Percentiles rank a stretch among this genome's conserved stretches.
phyloP scores from a whole-genome alignment of 2,329 filamentous ascomycete genomes.

The Mycocentrospora acerina region DNA sequence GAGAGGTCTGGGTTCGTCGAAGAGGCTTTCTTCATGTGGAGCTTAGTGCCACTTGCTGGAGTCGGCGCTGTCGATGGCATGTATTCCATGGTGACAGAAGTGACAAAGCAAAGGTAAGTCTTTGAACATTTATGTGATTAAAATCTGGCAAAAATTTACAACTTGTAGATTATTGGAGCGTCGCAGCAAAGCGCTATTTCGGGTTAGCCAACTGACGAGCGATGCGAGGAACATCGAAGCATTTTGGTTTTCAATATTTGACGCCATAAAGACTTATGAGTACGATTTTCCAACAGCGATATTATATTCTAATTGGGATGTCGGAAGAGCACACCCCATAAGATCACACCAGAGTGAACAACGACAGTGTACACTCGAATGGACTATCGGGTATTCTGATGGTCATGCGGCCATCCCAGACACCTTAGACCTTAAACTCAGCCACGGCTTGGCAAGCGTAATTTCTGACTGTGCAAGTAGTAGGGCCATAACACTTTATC shows the following conservation, averaged over 20 bases:
- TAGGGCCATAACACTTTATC: slow-evolving; percentile 1
- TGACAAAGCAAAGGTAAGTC: slow-evolving; percentile 17
- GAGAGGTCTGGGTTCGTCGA: slow-evolving; percentile 14
- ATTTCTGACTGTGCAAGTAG: slow-evolving; percentile 1
- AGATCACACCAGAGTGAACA: neutral
- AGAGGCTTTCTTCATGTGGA: slow-evolving; percentile 15
- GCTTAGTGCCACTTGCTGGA: slow-evolving; percentile 11
- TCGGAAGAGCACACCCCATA: too few species aligned
- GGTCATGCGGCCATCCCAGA: slow-evolving; percentile 6
- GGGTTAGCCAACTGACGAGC: slow-evolving; percentile 8
- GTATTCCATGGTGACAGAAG: slow-evolving; percentile 17
- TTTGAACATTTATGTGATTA: too few species aligned
- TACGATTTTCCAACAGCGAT: slow-evolving; percentile 14
- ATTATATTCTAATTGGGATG: slow-evolving; percentile 6
- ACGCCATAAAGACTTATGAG: slow-evolving; percentile 9
- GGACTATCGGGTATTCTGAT: slow-evolving; percentile 8
- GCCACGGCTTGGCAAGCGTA: slow-evolving; percentile 3
- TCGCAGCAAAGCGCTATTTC: slow-evolving; percentile 10
- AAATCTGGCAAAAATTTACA: too few species aligned
- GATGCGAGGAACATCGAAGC: slow-evolving; percentile 7
- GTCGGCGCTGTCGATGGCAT: slow-evolving; percentile 10
- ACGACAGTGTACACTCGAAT: slow-evolving; percentile 5
- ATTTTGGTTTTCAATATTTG: slow-evolving; percentile 8
- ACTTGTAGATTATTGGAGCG: slow-evolving; percentile 12
- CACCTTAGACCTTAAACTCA: slow-evolving; percentile 3